phyloP scores from a whole-genome alignment of 2,329 filamentous ascomycete genomes.

The Nothopassalora personata region DNA sequence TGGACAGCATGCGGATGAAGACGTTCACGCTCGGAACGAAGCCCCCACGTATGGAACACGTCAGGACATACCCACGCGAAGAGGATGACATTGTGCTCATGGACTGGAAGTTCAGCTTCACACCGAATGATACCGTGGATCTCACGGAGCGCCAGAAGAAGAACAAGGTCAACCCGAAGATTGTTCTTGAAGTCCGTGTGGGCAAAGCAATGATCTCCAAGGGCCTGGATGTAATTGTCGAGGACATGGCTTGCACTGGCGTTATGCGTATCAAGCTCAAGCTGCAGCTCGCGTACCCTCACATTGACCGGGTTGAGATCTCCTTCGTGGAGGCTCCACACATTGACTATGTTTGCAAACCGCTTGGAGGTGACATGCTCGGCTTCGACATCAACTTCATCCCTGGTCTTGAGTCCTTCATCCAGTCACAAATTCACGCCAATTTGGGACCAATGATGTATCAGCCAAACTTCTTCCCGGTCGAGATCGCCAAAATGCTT shows the following conservation, averaged over 20 bases:
- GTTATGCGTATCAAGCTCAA: constrained; percentile 97
- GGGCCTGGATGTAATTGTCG: constrained; percentile 92
- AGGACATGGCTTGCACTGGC: constrained; percentile 94
- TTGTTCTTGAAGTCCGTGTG: constrained; percentile 88
- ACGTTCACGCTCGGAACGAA: constrained; percentile 92
- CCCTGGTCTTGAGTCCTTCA: constrained; percentile 86
- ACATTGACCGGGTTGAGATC: constrained; percentile 90
- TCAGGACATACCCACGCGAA: constrained; percentile 94
- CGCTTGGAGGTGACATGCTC: constrained; percentile 87
- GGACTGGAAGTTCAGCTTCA: constrained; percentile 99
- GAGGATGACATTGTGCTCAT: constrained; percentile 95
- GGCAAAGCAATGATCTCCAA: constrained; percentile 97
- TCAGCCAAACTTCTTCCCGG: constrained; percentile 92
- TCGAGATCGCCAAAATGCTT: constrained; percentile 97
- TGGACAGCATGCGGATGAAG: constrained; percentile 90
- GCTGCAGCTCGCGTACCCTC: constrained; percentile 90
- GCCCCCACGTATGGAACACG: constrained; percentile 91
- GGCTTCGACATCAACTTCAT: constrained; percentile 99
- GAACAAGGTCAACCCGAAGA: constrained; percentile 94
- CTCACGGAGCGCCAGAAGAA: constrained; percentile 85
- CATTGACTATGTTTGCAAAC: constrained; percentile 97
- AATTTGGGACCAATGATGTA: constrained; percentile 98
- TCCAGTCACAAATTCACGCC: constrained; percentile 91
- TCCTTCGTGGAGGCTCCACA: constrained; percentile 84
- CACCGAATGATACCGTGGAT: constrained; percentile 86